Base-by-base conservation (phyloP, 2,329 filamentous ascomycete genomes). In the Bipolaris bicolor region DNA sequence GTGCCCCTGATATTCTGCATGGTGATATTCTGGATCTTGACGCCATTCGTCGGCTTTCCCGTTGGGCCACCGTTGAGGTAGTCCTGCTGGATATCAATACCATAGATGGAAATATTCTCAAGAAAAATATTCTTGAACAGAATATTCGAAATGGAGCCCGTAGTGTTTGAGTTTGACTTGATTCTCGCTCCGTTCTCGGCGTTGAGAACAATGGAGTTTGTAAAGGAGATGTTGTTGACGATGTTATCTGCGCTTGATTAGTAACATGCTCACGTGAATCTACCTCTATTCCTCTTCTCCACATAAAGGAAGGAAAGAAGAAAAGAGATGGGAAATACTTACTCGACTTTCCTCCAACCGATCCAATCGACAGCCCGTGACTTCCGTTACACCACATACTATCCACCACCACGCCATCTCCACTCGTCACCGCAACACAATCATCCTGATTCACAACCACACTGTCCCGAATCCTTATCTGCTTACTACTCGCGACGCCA, bases 401-500 rank as follows among this genome's bases (percentile, higher is more conserved):
- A 15, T 50, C 57, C 31, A 71, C 64, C 1, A 50, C 49, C 41
- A 74, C 67, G 41, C 68, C 62, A 24, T 76, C 79, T 46, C 83
- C 83, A 3, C 81, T 83, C 70, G 84, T 86, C 55, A 86, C 73
- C 7, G 83, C 84, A 1, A 86, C 70, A 60, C 83, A 86, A 65
- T 86, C 84, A 58, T 86, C 83, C 69, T 86, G 84, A 73, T 85
- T 85, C 61, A 80, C 75, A n/a, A 85, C 78, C 13, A 68, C 75
- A 13, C 81, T 81, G 24, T 78, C 76, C 39, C 72, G 71, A 62
- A 86, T 47, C 2, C 31, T 49, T 22, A 61, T 56, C 49, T 65
- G 81, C 31, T 74, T 79, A 33, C 74, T 79, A n/a, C 67, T 72
- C 29, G 80, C 78, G 44, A 86, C 76, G 45, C 85, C 83, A 58